These are phyloP conservation scores for Adiantum capillusveneris DNA, from an alignment of 75 land plant genomes.

Conservation along the genomic window DNA sequence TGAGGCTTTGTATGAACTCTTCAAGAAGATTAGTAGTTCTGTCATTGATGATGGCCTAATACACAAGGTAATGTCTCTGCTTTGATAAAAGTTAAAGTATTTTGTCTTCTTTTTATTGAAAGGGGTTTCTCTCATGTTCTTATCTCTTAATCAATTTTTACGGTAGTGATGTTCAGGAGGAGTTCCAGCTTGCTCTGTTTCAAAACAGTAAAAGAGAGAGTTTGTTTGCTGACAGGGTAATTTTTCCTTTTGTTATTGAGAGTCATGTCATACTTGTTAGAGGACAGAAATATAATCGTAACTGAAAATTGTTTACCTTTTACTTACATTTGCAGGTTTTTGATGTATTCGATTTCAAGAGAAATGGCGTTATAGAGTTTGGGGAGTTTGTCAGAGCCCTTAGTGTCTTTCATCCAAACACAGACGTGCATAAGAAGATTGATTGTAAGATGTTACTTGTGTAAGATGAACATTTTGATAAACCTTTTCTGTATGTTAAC, in stretches of 20 bases:
- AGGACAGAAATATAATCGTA: not conserved
- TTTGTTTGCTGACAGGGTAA: slow-evolving; percentile 68
- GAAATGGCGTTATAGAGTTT: slow-evolving; percentile 75
- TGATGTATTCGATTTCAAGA: slow-evolving; percentile 68
- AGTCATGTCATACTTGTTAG: too few species aligned
- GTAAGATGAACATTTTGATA: not conserved
- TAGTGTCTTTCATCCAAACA: slow-evolving; percentile 68
- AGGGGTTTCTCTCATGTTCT: not conserved
- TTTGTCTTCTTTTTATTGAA: not conserved
- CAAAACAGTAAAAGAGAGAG: slow-evolving; percentile 48
- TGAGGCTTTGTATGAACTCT: slow-evolving; percentile 91
- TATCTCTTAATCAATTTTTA: not conserved
- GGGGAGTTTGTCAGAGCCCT: slow-evolving; percentile 82
- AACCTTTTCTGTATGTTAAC: not conserved
- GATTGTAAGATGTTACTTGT: slow-evolving; percentile 36
- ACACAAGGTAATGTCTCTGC: slow-evolving; percentile 24
- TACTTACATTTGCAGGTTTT: slow-evolving; percentile 49
- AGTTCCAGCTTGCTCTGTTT: slow-evolving; percentile 65
- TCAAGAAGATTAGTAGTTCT: slow-evolving; percentile 91
- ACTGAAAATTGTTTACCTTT: not conserved
- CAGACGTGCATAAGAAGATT: slow-evolving; percentile 56
- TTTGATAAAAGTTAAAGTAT: too few species aligned
- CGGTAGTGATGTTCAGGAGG: slow-evolving; percentile 33
- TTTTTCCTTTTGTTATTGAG: not conserved
- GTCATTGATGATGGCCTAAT: slow-evolving; percentile 55